Evolutionary conservation across 2,329 filamentous ascomycete species (phyloP).

Genomic region (Sporothrix inflata): DNA sequence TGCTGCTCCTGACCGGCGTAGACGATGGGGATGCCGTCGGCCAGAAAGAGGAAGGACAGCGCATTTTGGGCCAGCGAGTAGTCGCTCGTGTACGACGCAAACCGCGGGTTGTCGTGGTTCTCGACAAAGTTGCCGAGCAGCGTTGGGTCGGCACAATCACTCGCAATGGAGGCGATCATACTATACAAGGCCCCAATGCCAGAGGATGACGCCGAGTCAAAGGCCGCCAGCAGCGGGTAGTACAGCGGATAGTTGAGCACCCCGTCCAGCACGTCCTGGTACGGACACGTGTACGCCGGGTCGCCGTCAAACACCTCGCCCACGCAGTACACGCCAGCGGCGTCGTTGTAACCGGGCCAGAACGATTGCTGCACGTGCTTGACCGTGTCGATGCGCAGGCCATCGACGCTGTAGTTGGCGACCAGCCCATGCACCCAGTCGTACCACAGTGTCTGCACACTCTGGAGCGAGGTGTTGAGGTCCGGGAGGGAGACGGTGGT

Average conservation of each 20-base stretch:
- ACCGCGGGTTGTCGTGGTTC: constrained; percentile 63
- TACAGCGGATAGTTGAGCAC: constrained; percentile 61
- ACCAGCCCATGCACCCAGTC: constrained; percentile 64
- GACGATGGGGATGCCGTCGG: constrained; percentile 61
- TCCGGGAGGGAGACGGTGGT: constrained; percentile 64
- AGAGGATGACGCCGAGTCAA: constrained; percentile 40
- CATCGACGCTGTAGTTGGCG: constrained; percentile 59
- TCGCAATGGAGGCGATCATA: constrained; percentile 44
- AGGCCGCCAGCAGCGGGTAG: constrained; percentile 46
- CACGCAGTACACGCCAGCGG: constrained; percentile 61
- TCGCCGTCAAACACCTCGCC: constrained; percentile 64
- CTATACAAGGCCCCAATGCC: constrained; percentile 46
- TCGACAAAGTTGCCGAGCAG: constrained; percentile 58
- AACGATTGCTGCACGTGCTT: constrained; percentile 65
- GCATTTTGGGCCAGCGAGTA: constrained; percentile 62
- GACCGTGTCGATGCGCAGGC: constrained; percentile 63
- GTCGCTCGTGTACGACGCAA: constrained; percentile 56
- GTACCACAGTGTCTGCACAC: constrained; percentile 47
- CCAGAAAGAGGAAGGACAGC: constrained; percentile 51
- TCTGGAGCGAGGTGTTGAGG: constrained; percentile 56
- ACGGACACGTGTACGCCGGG: constrained; percentile 55
- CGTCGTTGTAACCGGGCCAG: constrained; percentile 57
- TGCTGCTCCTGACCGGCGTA: constrained; percentile 70
- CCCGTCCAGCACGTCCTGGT: constrained; percentile 58
- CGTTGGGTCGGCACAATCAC: constrained; percentile 48